Conservation (phyloP, 73 alveolate genomes). For the Stentor roeselii region DNA sequence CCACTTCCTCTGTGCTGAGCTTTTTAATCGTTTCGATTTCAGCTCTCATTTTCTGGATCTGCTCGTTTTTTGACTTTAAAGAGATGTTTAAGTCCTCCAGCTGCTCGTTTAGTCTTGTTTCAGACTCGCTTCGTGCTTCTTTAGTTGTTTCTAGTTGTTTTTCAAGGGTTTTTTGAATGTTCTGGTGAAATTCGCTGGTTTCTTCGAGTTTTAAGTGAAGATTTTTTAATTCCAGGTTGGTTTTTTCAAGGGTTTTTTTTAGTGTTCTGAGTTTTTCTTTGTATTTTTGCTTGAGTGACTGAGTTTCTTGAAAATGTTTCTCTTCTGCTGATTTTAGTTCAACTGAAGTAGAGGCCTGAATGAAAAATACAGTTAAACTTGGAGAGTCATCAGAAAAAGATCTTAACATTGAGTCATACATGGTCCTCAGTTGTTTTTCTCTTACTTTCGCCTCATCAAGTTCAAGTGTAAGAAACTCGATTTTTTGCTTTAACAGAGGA, state of each 20-base stretch:
- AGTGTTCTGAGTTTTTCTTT: not conserved
- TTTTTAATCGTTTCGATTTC: too few relatives aligned
- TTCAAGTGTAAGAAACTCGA: not conserved
- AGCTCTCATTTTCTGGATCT: too few relatives aligned
- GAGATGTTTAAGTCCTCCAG: not conserved
- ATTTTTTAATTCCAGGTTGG: too few relatives aligned
- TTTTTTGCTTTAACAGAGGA: not conserved
- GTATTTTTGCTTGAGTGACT: too few relatives aligned
- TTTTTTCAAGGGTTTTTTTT: not conserved
- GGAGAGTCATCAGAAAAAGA: not conserved
- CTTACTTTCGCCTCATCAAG: constrained; percentile 15
- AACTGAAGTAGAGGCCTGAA: not conserved
- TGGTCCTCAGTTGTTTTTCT: constrained; percentile 4
- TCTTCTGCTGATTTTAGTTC: constrained; percentile 4
- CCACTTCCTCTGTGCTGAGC: too few relatives aligned
- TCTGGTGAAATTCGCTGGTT: too few relatives aligned
- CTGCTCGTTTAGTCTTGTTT: not conserved
- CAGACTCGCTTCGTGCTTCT: not conserved
- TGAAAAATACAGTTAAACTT: not conserved
- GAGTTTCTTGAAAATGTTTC: not conserved
- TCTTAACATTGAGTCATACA: constrained; percentile 15
- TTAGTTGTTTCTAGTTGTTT: not conserved
- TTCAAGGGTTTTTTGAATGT: too few relatives aligned
- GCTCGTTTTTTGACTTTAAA: too few relatives aligned
- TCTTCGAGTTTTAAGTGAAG: too few relatives aligned